Base-by-base conservation (phyloP, 2,329 filamentous ascomycete genomes). In the Penicillium rolfsii region DNA sequence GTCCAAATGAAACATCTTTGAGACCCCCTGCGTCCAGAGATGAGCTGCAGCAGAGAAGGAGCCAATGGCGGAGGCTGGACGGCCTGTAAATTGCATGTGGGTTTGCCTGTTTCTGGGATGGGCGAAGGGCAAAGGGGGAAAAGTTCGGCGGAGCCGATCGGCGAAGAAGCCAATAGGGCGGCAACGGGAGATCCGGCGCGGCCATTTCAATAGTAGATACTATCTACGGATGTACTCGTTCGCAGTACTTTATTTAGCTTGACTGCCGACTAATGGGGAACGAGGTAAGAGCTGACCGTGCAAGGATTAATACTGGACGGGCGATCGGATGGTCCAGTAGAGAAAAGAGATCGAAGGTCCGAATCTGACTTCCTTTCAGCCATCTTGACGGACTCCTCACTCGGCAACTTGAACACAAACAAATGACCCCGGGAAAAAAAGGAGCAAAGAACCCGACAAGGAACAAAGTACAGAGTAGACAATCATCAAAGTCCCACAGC, bases 171-270 rank as follows among this genome's bases (percentile, higher is more conserved):
- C 60, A 61, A 65, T 64, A 60, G 61, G 58, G 57, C 60, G 58
- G 64, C 55, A 63, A 66, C 60, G 57, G 60, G 45, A 61, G 65
- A 66, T 66, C 59, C 62, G 55, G 62, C 55, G 60, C 57, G 56
- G 53, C 40, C 59, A 58, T 60, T 28, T 58, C 14, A 30, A 55
- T 53, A 57, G 49, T 60, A 4, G 28, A 33, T 28, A 46, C 43
- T 28, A 46, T 46, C 43, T 24, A 46, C 26, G 22, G 24, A 28
- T 28, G 24, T 2, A 28, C 19, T 16, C 43, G 43, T 46, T 8
- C 30, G 30, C 6, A 33, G 30, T 33, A 46, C 43, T 46, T 26
- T 5, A 16, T 28, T 12, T 12, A 46, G 43, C 1, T 46, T 26
- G 14, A 46, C 43, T 49, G 8, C 28, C 46, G 26, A 11, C 19